Base-by-base conservation (phyloP, 2,329 filamentous ascomycete species). In the Colletotrichum trifolii region DNA sequence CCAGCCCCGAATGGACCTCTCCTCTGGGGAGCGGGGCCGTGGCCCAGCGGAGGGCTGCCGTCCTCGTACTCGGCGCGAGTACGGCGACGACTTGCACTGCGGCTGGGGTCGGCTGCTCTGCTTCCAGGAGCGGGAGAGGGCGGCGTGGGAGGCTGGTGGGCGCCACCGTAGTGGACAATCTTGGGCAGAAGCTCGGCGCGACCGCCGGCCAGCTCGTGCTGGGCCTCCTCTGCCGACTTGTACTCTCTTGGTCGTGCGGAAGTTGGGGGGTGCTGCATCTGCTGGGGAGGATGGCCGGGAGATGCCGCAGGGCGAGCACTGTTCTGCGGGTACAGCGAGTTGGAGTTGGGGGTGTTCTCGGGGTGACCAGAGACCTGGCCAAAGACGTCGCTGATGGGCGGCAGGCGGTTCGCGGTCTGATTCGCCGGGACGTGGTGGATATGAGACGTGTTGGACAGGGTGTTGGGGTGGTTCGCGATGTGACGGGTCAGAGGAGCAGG, bases 351-450 rank as follows among this genome's bases (percentile, higher is more conserved):
- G 52, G 78, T 78, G 45, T 79, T 85, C 9, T 93, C 79, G 73
- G 87, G 80, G 79, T 90, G 83, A 70, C 87, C 78, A 70, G 87
- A 82, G 70, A 97, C 83, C 73, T 96, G 92, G 15, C 92, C 93
- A 73, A 99, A 97, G 12, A 99, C 96, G 74, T 98, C 96, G 42
- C 93, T 91, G 63, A 99, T 96, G 2, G 96, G 95, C 2, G 96
- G 96, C 52, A 99, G 85, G 39, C 95, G 91, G 78, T 98, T 98
- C 77, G 88, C 90, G 2, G 94, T 97, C 78, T 97, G 95, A 62
- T 87, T 91, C 25, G 93, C 94, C 10, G 93, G 93, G 4, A 94
- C 85, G 74, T 97, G 94, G 78, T 97, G 93, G 73, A 97, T 96
- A 76, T 97, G 94, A 25, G 92, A 95, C 1, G 90, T 94, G 73